These are phyloP conservation scores for Dendrocalamus sinicus DNA, from an alignment of 176 grass and related monocot species.

Conservation along the genomic window DNA sequence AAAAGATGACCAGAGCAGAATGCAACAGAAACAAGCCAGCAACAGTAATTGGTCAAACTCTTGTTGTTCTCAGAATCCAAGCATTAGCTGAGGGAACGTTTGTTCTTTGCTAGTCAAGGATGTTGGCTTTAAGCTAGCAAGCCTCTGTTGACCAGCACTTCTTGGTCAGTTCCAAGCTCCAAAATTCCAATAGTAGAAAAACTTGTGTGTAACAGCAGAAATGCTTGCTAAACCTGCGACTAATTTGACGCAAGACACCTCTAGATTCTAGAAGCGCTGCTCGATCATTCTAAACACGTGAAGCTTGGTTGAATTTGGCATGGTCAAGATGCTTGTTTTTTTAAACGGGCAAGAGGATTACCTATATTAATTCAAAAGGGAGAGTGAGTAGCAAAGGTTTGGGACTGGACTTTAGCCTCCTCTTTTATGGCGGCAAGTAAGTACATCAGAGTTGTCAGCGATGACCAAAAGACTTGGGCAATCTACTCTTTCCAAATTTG, in stretches of 20 bases:
- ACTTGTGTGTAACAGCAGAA: background rate
- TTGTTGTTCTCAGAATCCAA: background rate
- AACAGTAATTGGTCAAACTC: background rate
- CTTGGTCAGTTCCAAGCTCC: background rate
- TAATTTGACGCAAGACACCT: background rate
- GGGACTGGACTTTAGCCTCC: no score
- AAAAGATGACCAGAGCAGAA: background rate
- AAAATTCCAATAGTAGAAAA: conserved; percentile 20
- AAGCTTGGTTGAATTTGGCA: background rate
- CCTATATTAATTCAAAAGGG: no score
- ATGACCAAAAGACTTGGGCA: no score
- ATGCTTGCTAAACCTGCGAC: background rate
- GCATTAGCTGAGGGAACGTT: background rate
- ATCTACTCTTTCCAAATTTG: no score
- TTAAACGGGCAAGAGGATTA: no score
- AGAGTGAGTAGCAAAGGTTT: no score
- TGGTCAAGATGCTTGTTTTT: conserved; percentile 19
- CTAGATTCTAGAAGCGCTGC: background rate
- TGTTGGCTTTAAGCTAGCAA: background rate
- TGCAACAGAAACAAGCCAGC: background rate
- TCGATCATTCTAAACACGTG: background rate
- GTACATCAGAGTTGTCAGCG: no score
- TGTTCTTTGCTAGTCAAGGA: conserved; percentile 16
- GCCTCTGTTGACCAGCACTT: conserved; percentile 8
- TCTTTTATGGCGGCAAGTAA: no score